phyloP scores from a whole-genome alignment of 352 stramenopile genomes.

The Phytophthora hibernalis region DNA sequence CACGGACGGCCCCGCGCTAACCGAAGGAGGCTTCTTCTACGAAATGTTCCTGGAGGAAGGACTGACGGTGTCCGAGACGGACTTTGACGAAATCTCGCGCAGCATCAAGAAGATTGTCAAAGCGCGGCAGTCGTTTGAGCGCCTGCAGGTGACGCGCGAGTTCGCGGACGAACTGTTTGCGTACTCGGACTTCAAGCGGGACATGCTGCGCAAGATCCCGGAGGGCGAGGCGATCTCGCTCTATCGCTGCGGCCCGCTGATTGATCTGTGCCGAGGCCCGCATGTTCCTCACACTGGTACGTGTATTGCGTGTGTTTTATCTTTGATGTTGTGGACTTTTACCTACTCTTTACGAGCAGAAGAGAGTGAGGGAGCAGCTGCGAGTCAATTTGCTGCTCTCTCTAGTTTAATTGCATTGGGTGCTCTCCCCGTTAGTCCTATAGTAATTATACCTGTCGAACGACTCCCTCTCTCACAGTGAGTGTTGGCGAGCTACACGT shows the following conservation, averaged over 20 bases:
- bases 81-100: slow-evolving; percentile 85
- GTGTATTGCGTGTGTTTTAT: slow-evolving; percentile 29
- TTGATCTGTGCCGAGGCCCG: slow-evolving; percentile 97
- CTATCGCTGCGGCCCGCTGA: slow-evolving; percentile 98
- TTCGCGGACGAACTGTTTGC: slow-evolving; percentile 92
- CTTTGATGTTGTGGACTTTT: slow-evolving; percentile 48
- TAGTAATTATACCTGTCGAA: slow-evolving; percentile 61
- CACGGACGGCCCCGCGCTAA: slow-evolving; percentile 93
- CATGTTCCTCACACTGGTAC: slow-evolving; percentile 95
- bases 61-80: slow-evolving; percentile 72
- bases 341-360: slow-evolving; percentile 74
- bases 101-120: slow-evolving; percentile 97
- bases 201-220: slow-evolving; percentile 98
- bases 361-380: slow-evolving; percentile 85
- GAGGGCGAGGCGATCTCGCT: slow-evolving; percentile 93
- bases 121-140: slow-evolving; percentile 92
- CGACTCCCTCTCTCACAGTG: slow-evolving; percentile 82
- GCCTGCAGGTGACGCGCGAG: slow-evolving; percentile 91
- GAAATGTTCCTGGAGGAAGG: slow-evolving; percentile 86
- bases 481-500: slow-evolving; percentile 85
- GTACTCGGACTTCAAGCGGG: slow-evolving; percentile 97
- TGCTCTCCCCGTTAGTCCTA: slow-evolving; percentile 50
- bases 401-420: slow-evolving; percentile 10
- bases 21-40: slow-evolving; percentile 99
- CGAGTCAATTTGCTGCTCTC: slow-evolving; percentile 31